Evolutionary conservation across 805 yeast species (phyloP).

Genomic region (Wickerhamiella galacta): DNA sequence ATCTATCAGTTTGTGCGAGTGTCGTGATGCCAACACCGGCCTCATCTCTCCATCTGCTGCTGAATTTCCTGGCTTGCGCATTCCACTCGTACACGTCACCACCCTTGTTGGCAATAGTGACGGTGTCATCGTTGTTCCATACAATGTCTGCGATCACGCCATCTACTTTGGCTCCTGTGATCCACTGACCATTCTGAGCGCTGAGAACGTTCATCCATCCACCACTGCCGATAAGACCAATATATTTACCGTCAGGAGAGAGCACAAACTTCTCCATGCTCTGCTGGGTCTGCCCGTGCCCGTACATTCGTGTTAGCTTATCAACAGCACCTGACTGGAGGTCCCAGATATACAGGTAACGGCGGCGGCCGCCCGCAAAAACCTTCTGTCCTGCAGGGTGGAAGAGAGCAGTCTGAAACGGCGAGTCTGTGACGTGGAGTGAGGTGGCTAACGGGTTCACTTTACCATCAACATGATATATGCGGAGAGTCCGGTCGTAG

Average conservation of each 20-base stretch:
- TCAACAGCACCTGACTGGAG: conserved; percentile 57
- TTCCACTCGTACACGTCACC: conserved; percentile 90
- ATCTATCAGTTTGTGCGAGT: conserved; percentile 58
- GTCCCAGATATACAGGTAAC: conserved; percentile 87
- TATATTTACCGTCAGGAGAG: conserved; percentile 52
- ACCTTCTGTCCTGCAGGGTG: conserved; percentile 37
- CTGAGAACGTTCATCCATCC: conserved; percentile 84
- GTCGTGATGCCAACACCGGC: conserved; percentile 74
- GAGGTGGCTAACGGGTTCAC: conserved; percentile 67
- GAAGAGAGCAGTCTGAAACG: conserved; percentile 63
- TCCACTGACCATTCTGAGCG: conserved; percentile 70
- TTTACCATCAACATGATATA: conserved; percentile 84
- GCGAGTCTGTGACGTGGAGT: conserved; percentile 59
- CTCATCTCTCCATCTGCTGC: conserved; percentile 66
- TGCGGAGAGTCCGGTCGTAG: conserved; percentile 70
- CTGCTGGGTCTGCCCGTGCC: conserved; percentile 71
- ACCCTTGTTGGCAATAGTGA: conserved; percentile 48
- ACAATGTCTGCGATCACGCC: conserved; percentile 73
- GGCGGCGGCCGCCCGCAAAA: conserved; percentile 80
- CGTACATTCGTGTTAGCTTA: conserved; percentile 77
- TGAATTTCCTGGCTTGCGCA: conserved; percentile 31
- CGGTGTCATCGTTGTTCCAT: conserved; percentile 33
- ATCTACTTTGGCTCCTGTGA: conserved; percentile 74
- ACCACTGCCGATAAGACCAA: conserved; percentile 65
- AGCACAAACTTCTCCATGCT: conserved; percentile 69